phyloP scores from a whole-genome alignment of 345 rosid genomes.

The Microthlaspi erraticum region DNA sequence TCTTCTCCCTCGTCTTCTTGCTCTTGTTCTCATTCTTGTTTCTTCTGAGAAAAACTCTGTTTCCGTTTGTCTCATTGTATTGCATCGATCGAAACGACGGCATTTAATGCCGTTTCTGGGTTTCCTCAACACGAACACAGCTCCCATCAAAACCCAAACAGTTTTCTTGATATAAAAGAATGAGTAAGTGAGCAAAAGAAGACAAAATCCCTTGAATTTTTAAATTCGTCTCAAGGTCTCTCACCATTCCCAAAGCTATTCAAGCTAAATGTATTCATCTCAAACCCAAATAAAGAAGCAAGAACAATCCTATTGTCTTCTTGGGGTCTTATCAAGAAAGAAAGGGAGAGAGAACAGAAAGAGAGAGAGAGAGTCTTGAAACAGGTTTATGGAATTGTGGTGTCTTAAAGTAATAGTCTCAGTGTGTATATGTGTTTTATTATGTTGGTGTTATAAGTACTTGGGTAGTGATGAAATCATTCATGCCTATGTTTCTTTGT shows the following conservation, averaged over 20 bases:
- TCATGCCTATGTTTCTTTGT: conserved; percentile 31
- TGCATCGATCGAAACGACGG: conserved; percentile 56
- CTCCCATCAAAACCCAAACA: conserved; percentile 44
- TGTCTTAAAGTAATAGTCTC: conserved; percentile 37
- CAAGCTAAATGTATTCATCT: conserved; percentile 22
- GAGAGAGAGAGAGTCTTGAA: conserved; percentile 2
- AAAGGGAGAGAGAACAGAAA: not conserved
- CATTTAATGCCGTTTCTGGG: conserved; percentile 58
- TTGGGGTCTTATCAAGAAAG: conserved; percentile 21
- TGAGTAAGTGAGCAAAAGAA: conserved; percentile 26
- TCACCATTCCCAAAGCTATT: conserved; percentile 43
- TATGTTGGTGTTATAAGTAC: conserved; percentile 37
- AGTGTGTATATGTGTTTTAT: conserved; percentile 30
- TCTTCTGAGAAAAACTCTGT: conserved; percentile 39
- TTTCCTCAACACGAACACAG: conserved; percentile 49
- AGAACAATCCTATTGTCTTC: conserved; percentile 36
- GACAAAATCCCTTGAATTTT: conserved; percentile 30
- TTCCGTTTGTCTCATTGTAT: conserved; percentile 43
- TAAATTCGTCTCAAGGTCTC: conserved; percentile 34
- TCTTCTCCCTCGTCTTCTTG: conserved; percentile 52
- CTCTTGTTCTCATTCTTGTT: conserved; percentile 34
- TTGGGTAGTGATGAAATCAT: conserved; percentile 41
- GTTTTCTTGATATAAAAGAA: conserved; percentile 34
- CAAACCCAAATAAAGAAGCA: conserved; percentile 27
- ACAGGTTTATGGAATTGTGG: conserved; percentile 34